Evolutionary conservation across 208 protist genomes (phyloP), one percentile per base, ranked within the genome.

Genomic region (Trypanosoma rangeli): DNA sequence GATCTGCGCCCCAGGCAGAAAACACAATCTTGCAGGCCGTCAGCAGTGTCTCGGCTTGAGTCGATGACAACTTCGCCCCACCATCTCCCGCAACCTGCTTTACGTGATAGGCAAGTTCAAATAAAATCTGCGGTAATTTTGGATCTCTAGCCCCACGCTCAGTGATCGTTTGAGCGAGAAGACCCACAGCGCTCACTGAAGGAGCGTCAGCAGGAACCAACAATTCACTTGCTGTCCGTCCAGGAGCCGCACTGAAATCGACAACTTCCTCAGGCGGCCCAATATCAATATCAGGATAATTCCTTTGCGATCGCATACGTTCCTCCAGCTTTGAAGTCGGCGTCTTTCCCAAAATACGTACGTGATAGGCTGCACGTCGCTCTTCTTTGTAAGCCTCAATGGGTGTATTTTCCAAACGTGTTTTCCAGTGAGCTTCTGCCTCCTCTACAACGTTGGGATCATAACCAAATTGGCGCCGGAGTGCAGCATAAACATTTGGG

Each of bases 391-490:
- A 94, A 33, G 79, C 80, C 28, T 85, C 80, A 20, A 72, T 29
- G 15, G 78, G 66, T 44, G 73, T 57, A 18, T 69, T 73, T 7
- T 76, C 79, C 20, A 88, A 73, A 20, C 87, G 87, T 56, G 87
- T 44, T 52, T 74, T 66, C 87, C 90, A 97, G 75, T 94, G 87
- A 50, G 80, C 74, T 7, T 86, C 59, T 1, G 92, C 89, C 58
- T 97, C 89, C 16, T 59, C 76, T 12, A 55, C 50, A 24, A 74
- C 13, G 72, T 88, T 90, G 16, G 89, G 89, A 71, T 97, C 83
- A 77, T 97, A 97, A 20, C 92, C 92, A 64, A 97, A 97, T 65
- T 95, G 92, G 63, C 90, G 82, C 7, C 74, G 78, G 46, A 95
- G 76, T 18, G 70, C 82, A 5, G 66, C 58, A 10, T 72, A 58